These are phyloP conservation scores for Pythium periplocum DNA, from an alignment of 352 stramenopile species.

Conservation along the genomic window DNA sequence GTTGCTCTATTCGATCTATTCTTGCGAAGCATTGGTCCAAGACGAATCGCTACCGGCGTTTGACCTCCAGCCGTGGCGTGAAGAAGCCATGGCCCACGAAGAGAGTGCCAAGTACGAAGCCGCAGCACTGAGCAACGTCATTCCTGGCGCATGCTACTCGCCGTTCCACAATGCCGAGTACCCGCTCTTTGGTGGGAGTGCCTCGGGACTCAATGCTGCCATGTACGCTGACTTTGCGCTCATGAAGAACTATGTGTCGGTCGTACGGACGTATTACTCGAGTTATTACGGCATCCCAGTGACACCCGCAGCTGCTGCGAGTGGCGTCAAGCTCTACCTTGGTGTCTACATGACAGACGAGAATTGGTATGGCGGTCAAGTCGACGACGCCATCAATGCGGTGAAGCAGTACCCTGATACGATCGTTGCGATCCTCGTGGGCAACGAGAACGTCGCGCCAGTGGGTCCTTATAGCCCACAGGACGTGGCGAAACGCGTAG, in stretches of 20 bases:
- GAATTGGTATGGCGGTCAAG: conserved; percentile 49
- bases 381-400: conserved; percentile 35
- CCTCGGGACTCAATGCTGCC: conserved; percentile 30
- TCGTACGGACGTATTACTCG: conserved; percentile 79
- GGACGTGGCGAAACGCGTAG: conserved; percentile 33
- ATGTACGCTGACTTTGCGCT: conserved; percentile 66
- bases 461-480: conserved; percentile 32
- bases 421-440: conserved; percentile 53
- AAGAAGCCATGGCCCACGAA: conserved; percentile 1
- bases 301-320: conserved; percentile 27
- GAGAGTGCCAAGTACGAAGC: conserved; percentile 11
- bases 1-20: no score
- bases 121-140: conserved; percentile 13
- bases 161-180: conserved; percentile 75
- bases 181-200: conserved; percentile 33
- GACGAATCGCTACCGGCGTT: background rate
- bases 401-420: conserved; percentile 48
- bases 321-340: conserved; percentile 57
- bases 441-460: conserved; percentile 69
- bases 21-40: background rate
- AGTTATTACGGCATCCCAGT: conserved; percentile 53
- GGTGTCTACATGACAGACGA: conserved; percentile 75
- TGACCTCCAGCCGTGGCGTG: background rate
- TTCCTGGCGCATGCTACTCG: conserved; percentile 60
- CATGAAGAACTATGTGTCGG: conserved; percentile 54